Base-by-base conservation (phyloP, 176 grass and related monocot genomes). In the Hordeum marinum region DNA sequence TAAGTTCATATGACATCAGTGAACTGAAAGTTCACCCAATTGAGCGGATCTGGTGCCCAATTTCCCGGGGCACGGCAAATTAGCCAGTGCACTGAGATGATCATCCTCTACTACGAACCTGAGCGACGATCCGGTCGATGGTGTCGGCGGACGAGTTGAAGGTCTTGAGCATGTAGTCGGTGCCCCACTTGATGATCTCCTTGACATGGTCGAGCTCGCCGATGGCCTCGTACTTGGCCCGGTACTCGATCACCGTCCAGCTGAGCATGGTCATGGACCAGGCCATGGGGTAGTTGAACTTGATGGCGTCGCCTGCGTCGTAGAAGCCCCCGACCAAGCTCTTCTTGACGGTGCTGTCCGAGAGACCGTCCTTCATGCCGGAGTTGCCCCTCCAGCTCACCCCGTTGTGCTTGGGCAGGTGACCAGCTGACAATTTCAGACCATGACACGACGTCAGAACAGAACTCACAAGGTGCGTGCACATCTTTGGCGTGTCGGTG, bases 181-280 rank as follows among this genome's bases (percentile, higher is more conserved):
- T 94, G 59, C 94, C 94, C 92, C 92, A 97, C 64, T 97, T 97
- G 85, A 97, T 97, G 1, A 94, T 40, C 64, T 88, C 85, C 80
- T 92, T 97, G 68, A 97, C 27, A 72, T 97, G 94, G 65, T 91
- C 87, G 40, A 97, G 88, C 65, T 97, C 94, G 6, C 94, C 94
- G 14, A 93, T 93, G 1, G 87, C 87, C 80, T 97, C 94, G 32
- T 90, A 97, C 78, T 94, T 97, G 6, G 94, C 92, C 57, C 10
- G 92, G 87, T 97, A 97, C 89, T 97, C 94, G 39, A 97, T 97
- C 59, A 97, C 94, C 10, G 87, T 97, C 94, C 94, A 97, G 82
- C 94, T 97, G 75, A 97, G 91, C 94, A 97, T 94, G 79, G 94
- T 97, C 94, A 97, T 97, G 85, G 94, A 90, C 83, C 90, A 97